Evolutionary conservation across 1,139 yeast species (phyloP), one percentile per base, ranked within the genome.

Genomic region (Hyphopichia wangnamkhiaoensis): DNA sequence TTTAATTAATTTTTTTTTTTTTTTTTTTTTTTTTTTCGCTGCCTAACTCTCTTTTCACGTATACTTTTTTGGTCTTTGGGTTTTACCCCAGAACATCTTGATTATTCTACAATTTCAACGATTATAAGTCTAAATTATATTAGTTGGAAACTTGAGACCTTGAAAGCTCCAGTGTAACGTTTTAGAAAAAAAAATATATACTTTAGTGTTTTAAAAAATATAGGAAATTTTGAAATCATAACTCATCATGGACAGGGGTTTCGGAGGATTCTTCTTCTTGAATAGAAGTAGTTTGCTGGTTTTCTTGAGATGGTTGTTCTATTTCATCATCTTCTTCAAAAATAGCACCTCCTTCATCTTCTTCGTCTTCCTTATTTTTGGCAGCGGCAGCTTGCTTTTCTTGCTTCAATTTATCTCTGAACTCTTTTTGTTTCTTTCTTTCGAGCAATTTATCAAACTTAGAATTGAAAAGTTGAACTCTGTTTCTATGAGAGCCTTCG

Each of bases 401-500:
- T 38, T 49, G 54, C 42, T 59, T 67, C 46, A 62, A 46, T 48
- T 65, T 64, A 35, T 61, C 65, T 49, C 68, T 65, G 31, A 53
- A 50, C 47, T 61, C 73, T 48, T 57, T 66, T 50, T 59, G 74
- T 41, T 46, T 56, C 48, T 59, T 65, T 57, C 71, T 68, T 43
- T 58, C 65, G 46, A 45, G 43, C 39, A 71, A 56, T 38, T 64
- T 67, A 12, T 56, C 61, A 34, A 63, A 59, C 37, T 65, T 67
- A 21, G 56, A 52, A 31, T 63, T 63, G 49, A 79, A 62, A 8
- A 60, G 59, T 7, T 57, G 53, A 16, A 69, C 49, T 48, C 82
- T 65, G 20, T 67, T 68, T 8, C 58, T 56, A 46, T 78, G 81
- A 23, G 64, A 62, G 12, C 50, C 48, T 43, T 70, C 71, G 29